A percentile compares a stretch with the other conserved stretches of the same genome.
phyloP scores from a whole-genome alignment of 495 filamentous ascomycete genomes.

The Patellaria atrata region DNA sequence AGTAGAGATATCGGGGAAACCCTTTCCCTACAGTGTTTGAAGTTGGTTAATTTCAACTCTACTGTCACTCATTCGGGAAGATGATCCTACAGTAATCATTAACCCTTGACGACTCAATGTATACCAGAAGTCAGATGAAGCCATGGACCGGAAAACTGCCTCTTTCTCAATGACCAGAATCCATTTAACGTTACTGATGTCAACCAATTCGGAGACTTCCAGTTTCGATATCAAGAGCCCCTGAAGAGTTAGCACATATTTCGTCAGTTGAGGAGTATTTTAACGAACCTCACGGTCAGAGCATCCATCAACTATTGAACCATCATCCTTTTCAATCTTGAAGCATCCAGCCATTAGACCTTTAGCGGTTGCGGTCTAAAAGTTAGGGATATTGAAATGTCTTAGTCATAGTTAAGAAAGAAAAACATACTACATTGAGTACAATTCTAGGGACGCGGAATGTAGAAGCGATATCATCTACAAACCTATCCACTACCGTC shows the following conservation, averaged over 20 bases:
- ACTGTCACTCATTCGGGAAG: not conserved
- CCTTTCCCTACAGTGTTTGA: slow-evolving; percentile 52
- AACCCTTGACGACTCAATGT: slow-evolving; percentile 39
- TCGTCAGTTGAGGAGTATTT: not conserved
- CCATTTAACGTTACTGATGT: slow-evolving; percentile 46
- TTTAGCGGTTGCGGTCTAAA: slow-evolving; percentile 55
- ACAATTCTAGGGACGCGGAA: slow-evolving; percentile 45
- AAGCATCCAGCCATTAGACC: slow-evolving; percentile 50
- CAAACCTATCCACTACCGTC: slow-evolving; percentile 53
- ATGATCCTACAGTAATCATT: slow-evolving; percentile 46
- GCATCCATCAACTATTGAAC: slow-evolving; percentile 16
- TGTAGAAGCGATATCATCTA: slow-evolving; percentile 78
- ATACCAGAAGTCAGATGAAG: slow-evolving; percentile 37
- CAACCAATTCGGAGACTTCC: slow-evolving; percentile 36
- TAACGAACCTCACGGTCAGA: slow-evolving; percentile 12
- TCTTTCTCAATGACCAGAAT: slow-evolving; percentile 88
- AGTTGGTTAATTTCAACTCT: not conserved
- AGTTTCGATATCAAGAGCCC: slow-evolving; percentile 53
- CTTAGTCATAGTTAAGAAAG: not conserved
- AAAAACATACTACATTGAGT: slow-evolving; percentile 46
- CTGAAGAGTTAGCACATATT: slow-evolving; percentile 25
- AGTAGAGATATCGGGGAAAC: slow-evolving; percentile 79
- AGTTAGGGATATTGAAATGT: slow-evolving; percentile 1
- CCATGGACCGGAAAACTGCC: slow-evolving; percentile 66
- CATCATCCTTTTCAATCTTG: slow-evolving; percentile 25